Conservation (phyloP, 2,329 filamentous ascomycete genomes). For the Didymosphaeria variabile region DNA sequence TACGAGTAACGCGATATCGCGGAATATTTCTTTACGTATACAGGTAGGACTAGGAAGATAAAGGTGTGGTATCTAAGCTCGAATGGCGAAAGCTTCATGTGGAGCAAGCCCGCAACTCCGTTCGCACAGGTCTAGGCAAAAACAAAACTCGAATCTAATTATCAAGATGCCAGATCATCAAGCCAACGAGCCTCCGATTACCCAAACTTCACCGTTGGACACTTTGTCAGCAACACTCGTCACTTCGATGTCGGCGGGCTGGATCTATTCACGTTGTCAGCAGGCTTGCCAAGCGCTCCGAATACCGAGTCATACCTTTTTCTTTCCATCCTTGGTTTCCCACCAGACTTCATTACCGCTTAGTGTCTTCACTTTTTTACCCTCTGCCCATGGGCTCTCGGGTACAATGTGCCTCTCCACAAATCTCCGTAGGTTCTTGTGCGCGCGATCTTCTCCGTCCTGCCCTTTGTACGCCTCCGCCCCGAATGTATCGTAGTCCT, state of each 20-base stretch:
- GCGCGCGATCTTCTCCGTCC: slow-evolving; percentile 78
- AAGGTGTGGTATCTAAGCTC: slow-evolving; percentile 6
- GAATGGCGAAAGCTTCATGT: not conserved
- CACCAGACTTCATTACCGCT: slow-evolving; percentile 81
- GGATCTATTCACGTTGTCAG: slow-evolving; percentile 61
- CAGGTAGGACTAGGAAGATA: not conserved
- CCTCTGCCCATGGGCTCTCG: slow-evolving; percentile 76
- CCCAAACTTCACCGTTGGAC: slow-evolving; percentile 89
- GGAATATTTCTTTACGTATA: not conserved
- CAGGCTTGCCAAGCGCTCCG: slow-evolving; percentile 2
- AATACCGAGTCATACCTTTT: slow-evolving; percentile 62
- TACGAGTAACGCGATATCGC: not conserved
- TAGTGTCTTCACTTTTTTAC: slow-evolving; percentile 72
- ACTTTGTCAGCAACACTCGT: slow-evolving; percentile 77
- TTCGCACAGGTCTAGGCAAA: not conserved
- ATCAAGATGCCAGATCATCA: slow-evolving; percentile 18
- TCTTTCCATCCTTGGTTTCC: slow-evolving; percentile 74
- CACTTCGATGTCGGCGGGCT: slow-evolving; percentile 83
- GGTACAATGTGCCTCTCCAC: slow-evolving; percentile 86
- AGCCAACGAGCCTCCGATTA: slow-evolving; percentile 68
- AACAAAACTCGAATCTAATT: not conserved
- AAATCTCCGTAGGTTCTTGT: slow-evolving; percentile 78
- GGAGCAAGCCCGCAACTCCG: slow-evolving; percentile 3
- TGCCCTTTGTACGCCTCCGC: slow-evolving; percentile 77
- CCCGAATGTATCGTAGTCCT: slow-evolving; percentile 75